Base-by-base conservation (phyloP, 768 basidiomycete genomes). In the Termitomyces sp. region DNA sequence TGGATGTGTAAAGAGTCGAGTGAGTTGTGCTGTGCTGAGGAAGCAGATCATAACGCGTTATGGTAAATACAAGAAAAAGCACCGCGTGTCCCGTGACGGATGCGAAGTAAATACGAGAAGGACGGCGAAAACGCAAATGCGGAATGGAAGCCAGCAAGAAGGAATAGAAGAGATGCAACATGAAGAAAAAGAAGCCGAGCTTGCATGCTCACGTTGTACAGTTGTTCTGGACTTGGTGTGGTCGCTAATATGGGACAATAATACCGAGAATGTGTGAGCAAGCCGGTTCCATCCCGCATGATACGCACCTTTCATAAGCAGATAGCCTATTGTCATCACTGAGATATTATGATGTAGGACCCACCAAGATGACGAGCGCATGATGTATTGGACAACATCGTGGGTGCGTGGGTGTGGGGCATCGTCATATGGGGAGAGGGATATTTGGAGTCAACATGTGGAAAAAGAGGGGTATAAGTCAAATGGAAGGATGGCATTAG, bases 241-340 rank as follows among this genome's bases (percentile, higher is more conserved):
- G 79, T 80, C 35, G 73, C 80, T 82, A 60, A 53, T n/a, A n/a
- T 49, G 48, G 48, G 19, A 58, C n/a, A n/a, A n/a, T 48, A 51
- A 37, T 26, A 59, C 55, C 55, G 37, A 40, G 52, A 51, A 47
- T 58, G 51, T 48, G 40, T 57, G 56, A 44, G 45, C 49, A 40
- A 55, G 50, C 54, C 51, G 53, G 35, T 45, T 43, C 42, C 50
- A 48, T 34, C 49, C 59, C 61, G 64, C n/a, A 43, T 34, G 46
- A 53, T 38, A 53, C 74, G 69, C 65, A 84, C 84, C 77, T 70
- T 76, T 81, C 84, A 86, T 86, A 53, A 80, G 66, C 50, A 72
- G 58, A 67, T 83, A 85, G 35, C 84, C 84, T 56, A 78, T 62
- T 41, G 77, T 74, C 70, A 80, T 74, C 58, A 84, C 83, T 85